Base-by-base conservation (phyloP, 2,329 filamentous ascomycete genomes). In the Cercospora nicotianae region DNA sequence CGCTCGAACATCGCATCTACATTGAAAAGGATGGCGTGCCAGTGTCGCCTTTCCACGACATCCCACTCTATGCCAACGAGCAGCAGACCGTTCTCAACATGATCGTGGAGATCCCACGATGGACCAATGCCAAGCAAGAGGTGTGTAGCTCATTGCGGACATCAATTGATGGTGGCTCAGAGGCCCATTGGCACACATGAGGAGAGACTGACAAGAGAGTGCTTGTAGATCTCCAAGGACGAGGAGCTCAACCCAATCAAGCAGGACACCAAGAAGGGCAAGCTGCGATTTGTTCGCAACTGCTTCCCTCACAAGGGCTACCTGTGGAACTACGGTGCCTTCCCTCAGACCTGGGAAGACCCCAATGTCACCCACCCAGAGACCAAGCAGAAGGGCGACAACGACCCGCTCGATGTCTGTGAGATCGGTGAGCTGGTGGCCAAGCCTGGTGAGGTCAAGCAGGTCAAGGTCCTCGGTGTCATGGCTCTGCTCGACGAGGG, bases 241-340 rank as follows among this genome's bases (percentile, higher is more conserved):
- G 95, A 99, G 84, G 87, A 91, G 79, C 90, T 98, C 81, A 98
- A 97, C 87, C 94, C 94, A 81, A 97, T 97, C 87, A 97, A 97
- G 90, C 95, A 99, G 87, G 95, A 99, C 82, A 89, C 89, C 83
- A 98, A 99, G 91, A 98, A 99, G 89, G 95, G 94, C 88, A 98
- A 97, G 89, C 93, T 98, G 78, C 92, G 95, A 80, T 99, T 91
- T 82, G 95, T 99, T 81, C 93, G 95, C 85, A 99, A 99, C 91
- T 99, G 95, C 90, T 99, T 99, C 89, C 95, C 95, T 77, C 95
- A 99, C 91, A 98, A 99, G 89, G 95, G 95, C 75, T 99, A 99
- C 85, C 92, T 99, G 77, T 99, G 95, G 95, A 99, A 99, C 89
- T 99, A 99, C 85, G 95, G 95, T 85, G 94, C 94, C 83, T 98